These are phyloP conservation scores for Mentha longifolia DNA, from an alignment of 257 asterid species.

Conservation along the genomic window DNA sequence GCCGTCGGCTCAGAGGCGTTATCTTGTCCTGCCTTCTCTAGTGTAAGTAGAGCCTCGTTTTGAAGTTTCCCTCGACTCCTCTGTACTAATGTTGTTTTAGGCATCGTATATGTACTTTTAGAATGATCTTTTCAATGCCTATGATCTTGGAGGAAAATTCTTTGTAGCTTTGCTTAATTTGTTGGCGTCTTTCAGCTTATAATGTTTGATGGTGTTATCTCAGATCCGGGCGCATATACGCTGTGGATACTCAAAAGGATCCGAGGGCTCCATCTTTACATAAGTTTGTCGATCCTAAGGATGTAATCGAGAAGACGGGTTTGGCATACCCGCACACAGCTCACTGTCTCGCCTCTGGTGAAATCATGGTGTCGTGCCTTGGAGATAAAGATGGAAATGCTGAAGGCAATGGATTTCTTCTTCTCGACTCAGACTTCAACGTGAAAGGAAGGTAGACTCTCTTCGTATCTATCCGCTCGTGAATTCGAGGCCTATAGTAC, in stretches of 20 bases:
- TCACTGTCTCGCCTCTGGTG: slow-evolving; percentile 98
- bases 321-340: slow-evolving; percentile 96
- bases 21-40: slow-evolving; percentile 86
- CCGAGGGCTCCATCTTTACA: slow-evolving; percentile 82
- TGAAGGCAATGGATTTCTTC: slow-evolving; percentile 90
- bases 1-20: slow-evolving; percentile 69
- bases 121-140: too few relatives aligned
- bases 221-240: slow-evolving; percentile 98
- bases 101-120: too few relatives aligned
- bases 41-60: slow-evolving; percentile 51
- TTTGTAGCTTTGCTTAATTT: neutral
- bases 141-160: too few relatives aligned
- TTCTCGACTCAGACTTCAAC: slow-evolving; percentile 84
- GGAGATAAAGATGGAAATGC: slow-evolving; percentile 99
- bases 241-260: slow-evolving; percentile 77
- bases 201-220: slow-evolving; percentile 17
- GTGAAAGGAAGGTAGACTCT: slow-evolving; percentile 91
- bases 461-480: neutral
- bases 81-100: slow-evolving; percentile 7
- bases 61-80: neutral
- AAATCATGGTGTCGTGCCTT: slow-evolving; percentile 93
- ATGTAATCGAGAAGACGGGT: slow-evolving; percentile 77
- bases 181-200: slow-evolving; percentile 9
- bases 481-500: neutral
- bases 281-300: slow-evolving; percentile 79